phyloP scores from a whole-genome alignment of 129 eudicot genomes.

The Flaveria ramosissima region DNA sequence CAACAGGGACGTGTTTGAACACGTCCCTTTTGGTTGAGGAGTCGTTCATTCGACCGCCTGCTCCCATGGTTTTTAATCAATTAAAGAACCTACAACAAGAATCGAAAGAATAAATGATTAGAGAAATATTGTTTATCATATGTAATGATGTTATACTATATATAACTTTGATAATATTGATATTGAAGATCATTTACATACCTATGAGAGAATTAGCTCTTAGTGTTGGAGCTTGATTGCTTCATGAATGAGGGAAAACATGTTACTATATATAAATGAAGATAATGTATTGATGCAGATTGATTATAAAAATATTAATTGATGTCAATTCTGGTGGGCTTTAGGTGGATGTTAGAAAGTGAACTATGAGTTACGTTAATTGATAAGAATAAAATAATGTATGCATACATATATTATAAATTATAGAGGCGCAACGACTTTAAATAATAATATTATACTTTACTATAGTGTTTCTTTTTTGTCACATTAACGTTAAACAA shows the following conservation, averaged over 20 bases:
- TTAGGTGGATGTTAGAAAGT: background rate
- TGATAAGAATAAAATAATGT: too few relatives aligned
- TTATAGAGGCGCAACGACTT: background rate
- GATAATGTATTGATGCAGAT: background rate
- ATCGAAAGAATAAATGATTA: background rate
- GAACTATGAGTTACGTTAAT: too few relatives aligned
- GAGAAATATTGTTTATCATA: background rate
- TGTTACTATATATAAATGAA: background rate
- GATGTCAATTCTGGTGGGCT: background rate
- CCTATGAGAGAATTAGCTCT: conserved; percentile 3
- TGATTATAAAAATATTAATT: background rate
- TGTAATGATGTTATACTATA: too few relatives aligned
- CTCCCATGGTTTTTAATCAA: conserved; percentile 29
- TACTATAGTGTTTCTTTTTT: too few relatives aligned
- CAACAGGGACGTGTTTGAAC: conserved; percentile 28
- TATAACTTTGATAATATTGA: background rate
- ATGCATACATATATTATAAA: too few relatives aligned
- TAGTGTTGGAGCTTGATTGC: background rate
- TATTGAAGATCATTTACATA: background rate
- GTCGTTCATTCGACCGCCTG: conserved; percentile 38
- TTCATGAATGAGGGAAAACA: background rate
- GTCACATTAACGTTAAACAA: too few relatives aligned
- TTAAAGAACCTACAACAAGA: conserved; percentile 9
- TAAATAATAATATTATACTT: too few relatives aligned
- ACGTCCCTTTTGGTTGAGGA: background rate